Evolutionary conservation across 441 rosid species (phyloP).

Genomic region (Jatropha podagrica): DNA sequence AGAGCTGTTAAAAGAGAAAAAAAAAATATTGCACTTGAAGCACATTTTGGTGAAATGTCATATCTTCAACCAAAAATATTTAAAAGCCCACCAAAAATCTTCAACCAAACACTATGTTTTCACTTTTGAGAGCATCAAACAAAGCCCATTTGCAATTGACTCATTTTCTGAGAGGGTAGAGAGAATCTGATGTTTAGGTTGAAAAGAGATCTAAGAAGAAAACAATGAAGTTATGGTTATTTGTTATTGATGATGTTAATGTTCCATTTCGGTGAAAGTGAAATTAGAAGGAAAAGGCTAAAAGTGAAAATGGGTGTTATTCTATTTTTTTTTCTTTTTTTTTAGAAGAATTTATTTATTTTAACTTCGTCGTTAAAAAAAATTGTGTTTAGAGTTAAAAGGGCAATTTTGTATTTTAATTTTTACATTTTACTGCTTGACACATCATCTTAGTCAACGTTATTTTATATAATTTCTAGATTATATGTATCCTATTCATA

Average conservation of each 20-base stretch:
- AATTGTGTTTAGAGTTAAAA: too few species aligned
- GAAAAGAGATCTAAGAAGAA: conserved; percentile 7
- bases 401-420: too few species aligned
- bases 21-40: conserved; percentile 16
- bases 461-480: too few species aligned
- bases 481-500: too few species aligned
- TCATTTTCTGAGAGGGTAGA: not conserved
- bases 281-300: not conserved
- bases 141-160: not conserved
- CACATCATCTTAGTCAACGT: too few species aligned
- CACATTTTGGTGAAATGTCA: conserved; percentile 16
- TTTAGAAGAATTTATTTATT: not conserved
- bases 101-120: conserved; percentile 22
- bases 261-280: conserved; percentile 10
- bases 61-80: conserved; percentile 21
- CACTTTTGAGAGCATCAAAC: conserved; percentile 9
- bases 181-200: not conserved
- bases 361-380: not conserved
- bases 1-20: conserved; percentile 13
- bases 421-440: too few species aligned
- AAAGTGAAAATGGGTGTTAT: not conserved
- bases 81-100: not conserved
- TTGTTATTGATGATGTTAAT: conserved; percentile 17
- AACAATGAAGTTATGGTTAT: not conserved
- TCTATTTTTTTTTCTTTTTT: not conserved